Evolutionary conservation across 2,329 filamentous ascomycete species (phyloP).

Genomic region (Didymella exigua): DNA sequence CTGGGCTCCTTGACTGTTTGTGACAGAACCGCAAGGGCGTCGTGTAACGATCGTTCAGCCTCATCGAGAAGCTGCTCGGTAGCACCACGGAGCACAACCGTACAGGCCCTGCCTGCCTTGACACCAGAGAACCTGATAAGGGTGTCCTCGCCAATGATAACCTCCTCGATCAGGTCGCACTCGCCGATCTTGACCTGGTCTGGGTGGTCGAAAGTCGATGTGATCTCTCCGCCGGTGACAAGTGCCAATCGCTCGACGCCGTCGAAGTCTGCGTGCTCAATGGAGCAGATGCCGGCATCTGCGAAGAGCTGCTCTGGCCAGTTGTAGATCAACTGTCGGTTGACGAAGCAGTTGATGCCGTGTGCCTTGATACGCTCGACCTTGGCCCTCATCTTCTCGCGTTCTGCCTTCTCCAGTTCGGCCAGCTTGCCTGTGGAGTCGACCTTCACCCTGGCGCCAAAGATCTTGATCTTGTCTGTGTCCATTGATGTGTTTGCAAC

Average conservation of each 20-base stretch:
- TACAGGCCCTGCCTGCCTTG: constrained; percentile 91
- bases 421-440: constrained; percentile 94
- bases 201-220: constrained; percentile 96
- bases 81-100: constrained; percentile 92
- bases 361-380: constrained; percentile 98
- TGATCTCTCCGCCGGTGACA: constrained; percentile 96
- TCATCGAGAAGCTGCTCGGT: constrained; percentile 97
- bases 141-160: constrained; percentile 97
- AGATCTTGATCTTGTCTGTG: constrained; percentile 99
- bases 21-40: constrained; percentile 92
- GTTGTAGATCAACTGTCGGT: constrained; percentile 99
- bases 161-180: constrained; percentile 94
- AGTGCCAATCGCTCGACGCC: constrained; percentile 93
- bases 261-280: constrained; percentile 98
- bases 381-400: constrained; percentile 99
- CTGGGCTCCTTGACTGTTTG: constrained; percentile 95
- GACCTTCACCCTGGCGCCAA: constrained; percentile 95
- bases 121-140: constrained; percentile 97
- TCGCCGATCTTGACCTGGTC: constrained; percentile 95
- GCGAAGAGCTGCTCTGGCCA: constrained; percentile 99
- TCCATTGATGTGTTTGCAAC: constrained; percentile 99
- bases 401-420: constrained; percentile 97
- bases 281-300: constrained; percentile 96
- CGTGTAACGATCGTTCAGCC: constrained; percentile 93
- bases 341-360: constrained; percentile 99